These are phyloP conservation scores for Lentinula lateritia DNA, from an alignment of 768 basidiomycete genomes.

Conservation along the genomic window DNA sequence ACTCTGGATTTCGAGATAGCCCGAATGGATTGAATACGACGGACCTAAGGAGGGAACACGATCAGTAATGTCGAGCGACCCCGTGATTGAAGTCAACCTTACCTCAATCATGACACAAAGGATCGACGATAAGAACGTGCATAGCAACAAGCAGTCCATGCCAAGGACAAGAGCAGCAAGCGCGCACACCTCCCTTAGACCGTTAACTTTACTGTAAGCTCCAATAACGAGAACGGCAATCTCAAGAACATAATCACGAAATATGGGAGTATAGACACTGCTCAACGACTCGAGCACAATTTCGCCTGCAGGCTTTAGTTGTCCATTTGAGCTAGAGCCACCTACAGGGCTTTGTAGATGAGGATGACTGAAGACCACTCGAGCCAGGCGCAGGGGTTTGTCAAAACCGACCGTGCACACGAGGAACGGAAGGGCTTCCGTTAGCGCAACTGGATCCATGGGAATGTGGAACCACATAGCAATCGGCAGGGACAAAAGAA, in stretches of 20 bases:
- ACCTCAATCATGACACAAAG: conserved; percentile 97
- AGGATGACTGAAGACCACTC: conserved; percentile 84
- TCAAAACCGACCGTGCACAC: conserved; percentile 98
- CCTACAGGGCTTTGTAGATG: conserved; percentile 42
- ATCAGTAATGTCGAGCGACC: background rate
- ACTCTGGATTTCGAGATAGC: conserved; percentile 34
- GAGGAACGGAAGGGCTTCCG: conserved; percentile 94
- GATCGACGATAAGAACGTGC: conserved; percentile 86
- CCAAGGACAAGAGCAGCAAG: conserved; percentile 84
- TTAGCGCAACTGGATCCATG: conserved; percentile 88
- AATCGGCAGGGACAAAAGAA: conserved; percentile 79
- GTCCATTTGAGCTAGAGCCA: conserved; percentile 15
- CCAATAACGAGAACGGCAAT: conserved; percentile 86
- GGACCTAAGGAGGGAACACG: conserved; percentile 31
- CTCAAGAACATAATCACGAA: conserved; percentile 91
- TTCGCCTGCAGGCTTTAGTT: conserved; percentile 71
- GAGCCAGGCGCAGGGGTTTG: conserved; percentile 89
- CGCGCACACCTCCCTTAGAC: conserved; percentile 90
- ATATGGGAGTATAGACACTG: conserved; percentile 73
- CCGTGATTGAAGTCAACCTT: conserved; percentile 14
- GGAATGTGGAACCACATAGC: conserved; percentile 71
- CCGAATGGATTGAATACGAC: conserved; percentile 62
- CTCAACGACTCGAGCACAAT: conserved; percentile 83
- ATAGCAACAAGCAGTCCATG: conserved; percentile 84
- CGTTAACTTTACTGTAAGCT: conserved; percentile 80